phyloP scores from a whole-genome alignment of 176 grass and related monocot species.

The Carex myosuroides region DNA sequence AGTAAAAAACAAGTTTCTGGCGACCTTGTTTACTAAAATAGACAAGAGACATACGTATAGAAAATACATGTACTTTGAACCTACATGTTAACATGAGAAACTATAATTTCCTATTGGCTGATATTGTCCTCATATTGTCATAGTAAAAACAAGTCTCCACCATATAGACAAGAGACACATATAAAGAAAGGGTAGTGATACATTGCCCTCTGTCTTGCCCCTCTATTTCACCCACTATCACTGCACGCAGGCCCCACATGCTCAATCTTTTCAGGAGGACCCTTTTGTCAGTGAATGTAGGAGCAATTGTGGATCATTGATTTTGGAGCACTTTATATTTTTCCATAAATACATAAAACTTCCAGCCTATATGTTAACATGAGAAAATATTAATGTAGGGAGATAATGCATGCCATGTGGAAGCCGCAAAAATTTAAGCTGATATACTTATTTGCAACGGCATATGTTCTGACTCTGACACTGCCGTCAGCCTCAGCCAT shows the following conservation, averaged over 20 bases:
- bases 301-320: no score
- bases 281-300: no score
- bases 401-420: slow-evolving; percentile 99
- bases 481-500: slow-evolving; percentile 83
- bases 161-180: no score
- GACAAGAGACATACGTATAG: background rate
- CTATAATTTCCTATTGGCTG: background rate
- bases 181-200: no score
- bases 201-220: no score
- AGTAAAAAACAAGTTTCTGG: background rate
- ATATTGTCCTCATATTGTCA: no score
- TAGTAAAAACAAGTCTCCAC: no score
- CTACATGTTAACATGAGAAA: slow-evolving; percentile 13
- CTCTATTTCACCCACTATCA: no score
- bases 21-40: background rate
- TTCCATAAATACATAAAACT: background rate
- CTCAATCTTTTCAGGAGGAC: no score
- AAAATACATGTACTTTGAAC: slow-evolving; percentile 2
- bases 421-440: slow-evolving; percentile 93
- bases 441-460: slow-evolving; percentile 68
- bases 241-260: no score
- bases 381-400: slow-evolving; percentile 37
- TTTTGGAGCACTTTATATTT: no score
- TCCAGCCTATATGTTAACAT: background rate
- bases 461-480: slow-evolving; percentile 83